Base-by-base conservation (phyloP, 768 basidiomycete species). In the Cystobasidium ongulense region DNA sequence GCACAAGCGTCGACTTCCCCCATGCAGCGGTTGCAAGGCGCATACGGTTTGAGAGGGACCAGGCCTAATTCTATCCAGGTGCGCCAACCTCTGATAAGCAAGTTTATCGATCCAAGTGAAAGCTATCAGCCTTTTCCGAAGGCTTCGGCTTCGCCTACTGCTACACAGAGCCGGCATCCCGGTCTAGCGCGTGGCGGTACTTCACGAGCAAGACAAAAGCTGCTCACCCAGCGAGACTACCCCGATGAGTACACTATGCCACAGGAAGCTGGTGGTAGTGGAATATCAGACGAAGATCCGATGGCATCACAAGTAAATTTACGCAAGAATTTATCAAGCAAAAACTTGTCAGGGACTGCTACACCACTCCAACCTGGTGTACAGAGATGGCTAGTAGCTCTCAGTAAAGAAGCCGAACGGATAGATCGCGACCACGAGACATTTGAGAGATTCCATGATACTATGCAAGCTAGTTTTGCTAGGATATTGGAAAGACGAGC, bases 361-460 rank as follows among this genome's bases (percentile, higher is more conserved):
- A 59, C 57, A 15, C 57, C 57, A 27, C 17, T 59, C 15, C 33
- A 36, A 18, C 68, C 68, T 33, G 53, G 68, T 36, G 68, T 71
- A 3, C 50, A 54, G 38, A 3, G 68, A n/a, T 71, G 68, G 68
- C 25, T 71, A n/a, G 43, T 59, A 31, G 50, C 68, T 5, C 25
- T 71, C 15, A 54, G 35, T 35, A 71, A 71, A 59, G 68, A 71
- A 54, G 68, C 68, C 2, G 68, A 71, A 29, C 52, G 68, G 8
- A 71, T 71, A 31, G 68, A 71, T 54, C 52, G 54, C 21, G 68
- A 71, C 11, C 41, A 57, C 31, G 54, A 54, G 36, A 71, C 53
- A 4, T 38, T 27, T 23, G 21, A 25, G 8, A 54, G 68, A 21
- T 71, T 33, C 33, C 29, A 59, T 21, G 54, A 71, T 43, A 59